Evolutionary conservation across 176 grass and related monocot genomes (phyloP), one percentile per base, ranked within the genome.

Genomic region (Cenchrus purpureus): DNA sequence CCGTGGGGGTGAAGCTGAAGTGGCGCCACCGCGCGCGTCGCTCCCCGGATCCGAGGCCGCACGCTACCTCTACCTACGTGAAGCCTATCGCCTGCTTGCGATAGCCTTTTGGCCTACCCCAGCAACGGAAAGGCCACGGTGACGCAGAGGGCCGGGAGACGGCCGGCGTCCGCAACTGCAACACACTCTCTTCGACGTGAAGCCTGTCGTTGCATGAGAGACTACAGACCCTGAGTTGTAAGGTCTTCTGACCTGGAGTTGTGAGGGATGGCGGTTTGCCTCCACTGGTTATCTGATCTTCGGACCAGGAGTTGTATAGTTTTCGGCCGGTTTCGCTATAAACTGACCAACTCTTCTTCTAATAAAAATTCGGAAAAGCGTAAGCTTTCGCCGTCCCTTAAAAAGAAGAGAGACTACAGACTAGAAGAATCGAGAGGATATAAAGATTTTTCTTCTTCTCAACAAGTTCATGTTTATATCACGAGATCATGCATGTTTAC

Each of bases 101-200:
- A 62, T 68, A 71, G 64, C 44, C 73, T 72, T 78, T 73, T 88
- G 50, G 68, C 67, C 40, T 63, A 50, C 49, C 49, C 34, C 34
- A 12, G 75, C 75, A 74, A 73, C 78, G 15, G 74, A 83, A 83
- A 75, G 37, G 65, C 10, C 65, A 12, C 13, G 50, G 11, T 58
- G 74, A 79, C 25, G 72, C 52, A 37, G 10, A 51, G 17, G 25
- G 25, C 25, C 25, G 25, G 31, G 11, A 10, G n/a, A 54, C 6
- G 78, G 56, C 31, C 43, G 29, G 58, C 71, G 50, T 85, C 20
- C n/a, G 50, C 63, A 9, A 42, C 12, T 43, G 50, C 63, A 9
- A 42, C 12, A 43, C 59, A 12, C 12, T 54, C 66, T 10, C 65
- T 43, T 43, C 4, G 63, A 65, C 63, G 29, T 34, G 63, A 34